Conservation (phyloP, 345 rosid genomes). For the Eucalyptus marginata region DNA sequence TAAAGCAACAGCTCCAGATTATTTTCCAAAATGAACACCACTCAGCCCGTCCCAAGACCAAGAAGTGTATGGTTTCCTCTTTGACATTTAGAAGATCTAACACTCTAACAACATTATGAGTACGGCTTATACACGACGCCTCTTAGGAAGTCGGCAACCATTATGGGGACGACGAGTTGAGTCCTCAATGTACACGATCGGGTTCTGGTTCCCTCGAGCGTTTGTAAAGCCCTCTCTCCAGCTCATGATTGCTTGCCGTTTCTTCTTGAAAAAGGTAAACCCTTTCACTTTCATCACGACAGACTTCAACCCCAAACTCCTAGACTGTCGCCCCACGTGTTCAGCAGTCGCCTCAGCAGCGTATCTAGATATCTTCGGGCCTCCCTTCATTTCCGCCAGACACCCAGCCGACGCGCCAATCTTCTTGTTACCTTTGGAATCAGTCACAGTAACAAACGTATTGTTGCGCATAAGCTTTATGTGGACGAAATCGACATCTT, state of each 20-base stretch:
- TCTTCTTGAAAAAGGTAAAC: slow-evolving; percentile 68
- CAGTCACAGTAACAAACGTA: slow-evolving; percentile 66
- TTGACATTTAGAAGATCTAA: background rate
- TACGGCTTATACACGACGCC: slow-evolving; percentile 33
- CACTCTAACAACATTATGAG: background rate
- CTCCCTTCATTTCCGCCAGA: slow-evolving; percentile 45
- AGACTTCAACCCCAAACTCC: slow-evolving; percentile 59
- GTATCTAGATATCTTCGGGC: slow-evolving; percentile 41
- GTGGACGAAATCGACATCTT: slow-evolving; percentile 54
- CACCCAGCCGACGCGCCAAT: slow-evolving; percentile 48
- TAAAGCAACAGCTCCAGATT: background rate
- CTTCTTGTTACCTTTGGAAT: slow-evolving; percentile 71
- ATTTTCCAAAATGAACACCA: background rate
- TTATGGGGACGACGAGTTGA: slow-evolving; percentile 75
- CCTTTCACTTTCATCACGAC: slow-evolving; percentile 87
- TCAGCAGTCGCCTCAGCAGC: slow-evolving; percentile 93
- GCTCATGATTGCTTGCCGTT: slow-evolving; percentile 68
- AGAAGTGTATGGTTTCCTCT: background rate
- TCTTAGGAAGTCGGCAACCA: slow-evolving; percentile 79
- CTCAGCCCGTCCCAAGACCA: background rate
- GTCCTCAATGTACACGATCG: slow-evolving; percentile 70
- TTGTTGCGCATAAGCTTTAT: slow-evolving; percentile 67
- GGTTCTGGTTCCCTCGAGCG: slow-evolving; percentile 33
- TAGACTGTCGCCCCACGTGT: slow-evolving; percentile 53
- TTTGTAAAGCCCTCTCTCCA: slow-evolving; percentile 58